These are phyloP conservation scores for Flammula alnicola DNA, from an alignment of 1,284 basidiomycete genomes.

Conservation along the genomic window DNA sequence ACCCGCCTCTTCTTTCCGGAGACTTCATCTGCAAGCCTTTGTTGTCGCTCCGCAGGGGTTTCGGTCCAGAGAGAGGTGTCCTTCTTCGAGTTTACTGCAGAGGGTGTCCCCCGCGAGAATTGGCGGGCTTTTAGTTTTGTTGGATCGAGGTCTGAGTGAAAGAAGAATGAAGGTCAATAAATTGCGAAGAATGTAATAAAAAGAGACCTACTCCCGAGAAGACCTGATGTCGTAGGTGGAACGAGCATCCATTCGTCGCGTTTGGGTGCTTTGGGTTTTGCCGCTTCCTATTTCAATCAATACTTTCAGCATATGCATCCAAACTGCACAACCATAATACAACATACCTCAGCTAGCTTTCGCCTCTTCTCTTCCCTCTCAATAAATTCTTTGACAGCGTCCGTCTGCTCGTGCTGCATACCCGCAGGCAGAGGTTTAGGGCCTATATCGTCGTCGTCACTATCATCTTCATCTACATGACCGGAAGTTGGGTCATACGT, in stretches of 20 bases:
- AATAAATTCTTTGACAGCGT: conserved; percentile 78
- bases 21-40: conserved; percentile 85
- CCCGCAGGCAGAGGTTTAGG: conserved; percentile 69
- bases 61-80: conserved; percentile 88
- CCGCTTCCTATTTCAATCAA: conserved; percentile 58
- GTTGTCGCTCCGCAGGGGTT: conserved; percentile 86
- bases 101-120: conserved; percentile 64
- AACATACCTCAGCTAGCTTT: conserved; percentile 64
- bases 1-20: conserved; percentile 79
- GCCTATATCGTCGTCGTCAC: conserved; percentile 74
- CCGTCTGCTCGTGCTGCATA: conserved; percentile 41
- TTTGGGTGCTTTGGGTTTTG: conserved; percentile 73
- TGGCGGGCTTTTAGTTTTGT: conserved; percentile 63
- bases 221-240: conserved; percentile 79
- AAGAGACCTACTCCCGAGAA: conserved; percentile 68
- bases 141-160: conserved; percentile 37
- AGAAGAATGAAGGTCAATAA: background rate
- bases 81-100: conserved; percentile 42
- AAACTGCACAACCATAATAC: background rate
- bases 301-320: background rate
- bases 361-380: conserved; percentile 79
- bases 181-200: background rate
- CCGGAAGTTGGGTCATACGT: conserved; percentile 36
- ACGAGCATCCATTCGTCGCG: conserved; percentile 96
- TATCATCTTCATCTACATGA: conserved; percentile 48